These are phyloP conservation scores for Eucommia ulmoides DNA, from an alignment of 257 asterid species.

Conservation along the genomic window DNA sequence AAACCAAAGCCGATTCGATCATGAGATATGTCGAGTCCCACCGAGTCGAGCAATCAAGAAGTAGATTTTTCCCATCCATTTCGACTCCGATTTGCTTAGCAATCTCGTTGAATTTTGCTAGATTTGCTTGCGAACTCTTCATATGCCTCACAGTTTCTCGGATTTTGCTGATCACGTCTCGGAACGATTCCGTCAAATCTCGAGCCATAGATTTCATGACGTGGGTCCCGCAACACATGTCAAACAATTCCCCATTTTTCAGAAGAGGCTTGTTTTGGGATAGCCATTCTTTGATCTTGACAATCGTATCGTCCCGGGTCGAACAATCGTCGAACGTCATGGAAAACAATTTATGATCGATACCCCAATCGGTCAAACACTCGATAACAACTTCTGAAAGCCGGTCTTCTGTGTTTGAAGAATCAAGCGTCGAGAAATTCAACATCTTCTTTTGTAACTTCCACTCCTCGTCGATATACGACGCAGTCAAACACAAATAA, in stretches of 20 bases:
- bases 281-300: not conserved
- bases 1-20: not conserved
- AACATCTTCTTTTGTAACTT: not conserved
- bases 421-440: not conserved
- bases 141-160: not conserved
- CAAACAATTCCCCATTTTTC: not conserved
- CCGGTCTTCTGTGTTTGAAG: not conserved
- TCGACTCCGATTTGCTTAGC: not conserved
- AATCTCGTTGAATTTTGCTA: not conserved
- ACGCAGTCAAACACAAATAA: slow-evolving; percentile 66
- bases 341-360: not conserved
- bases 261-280: not conserved
- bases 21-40: not conserved
- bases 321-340: not conserved
- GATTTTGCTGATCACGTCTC: not conserved
- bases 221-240: not conserved
- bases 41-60: not conserved
- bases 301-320: not conserved
- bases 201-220: not conserved
- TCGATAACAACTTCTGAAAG: not conserved
- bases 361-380: not conserved
- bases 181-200: not conserved
- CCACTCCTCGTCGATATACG: slow-evolving; percentile 38
- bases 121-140: not conserved
- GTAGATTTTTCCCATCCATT: not conserved